Base-by-base conservation (phyloP, 257 asterid genomes). In the Rhazya stricta region DNA sequence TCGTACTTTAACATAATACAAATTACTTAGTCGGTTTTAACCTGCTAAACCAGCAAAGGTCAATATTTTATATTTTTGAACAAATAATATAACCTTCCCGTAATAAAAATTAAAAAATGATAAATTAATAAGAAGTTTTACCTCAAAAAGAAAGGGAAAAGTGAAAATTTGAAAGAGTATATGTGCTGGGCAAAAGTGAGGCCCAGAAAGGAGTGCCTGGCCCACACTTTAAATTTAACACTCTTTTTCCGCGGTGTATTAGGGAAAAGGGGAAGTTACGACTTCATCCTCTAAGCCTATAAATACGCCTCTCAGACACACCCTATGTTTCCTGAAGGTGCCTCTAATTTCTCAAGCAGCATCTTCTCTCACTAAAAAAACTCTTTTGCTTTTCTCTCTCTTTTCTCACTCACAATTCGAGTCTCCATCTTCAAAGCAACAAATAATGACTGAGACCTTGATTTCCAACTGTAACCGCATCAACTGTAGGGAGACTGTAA, bases 381-480 rank as follows among this genome's bases (percentile, higher is more conserved):
- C 45, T 39, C 18, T 19, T 19, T 5, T 1, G 0, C 27, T 32
- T 36, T 21, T 0, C 9, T 4, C 3, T 34, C 69, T 34, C 15
- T 19, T 15, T 63, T n/a, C n/a, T n/a, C n/a, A n/a, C 69, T 19
- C 48, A 5, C 23, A 29, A 3, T 39, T 43, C 39, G 13, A 15
- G n/a, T 30, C 21, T 15, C 9, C 67, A 3, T 39, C 65, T 71
- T 66, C 71, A 36, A 25, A 6, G 32, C 45, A 34, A 18, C 21
- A 10, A 25, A 63, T 16, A n/a, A 88, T 90, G 92, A 79, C 77
- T 57, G 83, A 69, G 25, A 48, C 73, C n/a, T 45, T 62, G 76
- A 85, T 73, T 62, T 81, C 89, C 6, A 51, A 51, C 69, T 70
- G 58, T 67, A 71, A 67, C 19, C 51, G 29, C 74, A 67, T 34